Base-by-base conservation (phyloP, 1,139 yeast species). In the Protomyces inundatus region DNA sequence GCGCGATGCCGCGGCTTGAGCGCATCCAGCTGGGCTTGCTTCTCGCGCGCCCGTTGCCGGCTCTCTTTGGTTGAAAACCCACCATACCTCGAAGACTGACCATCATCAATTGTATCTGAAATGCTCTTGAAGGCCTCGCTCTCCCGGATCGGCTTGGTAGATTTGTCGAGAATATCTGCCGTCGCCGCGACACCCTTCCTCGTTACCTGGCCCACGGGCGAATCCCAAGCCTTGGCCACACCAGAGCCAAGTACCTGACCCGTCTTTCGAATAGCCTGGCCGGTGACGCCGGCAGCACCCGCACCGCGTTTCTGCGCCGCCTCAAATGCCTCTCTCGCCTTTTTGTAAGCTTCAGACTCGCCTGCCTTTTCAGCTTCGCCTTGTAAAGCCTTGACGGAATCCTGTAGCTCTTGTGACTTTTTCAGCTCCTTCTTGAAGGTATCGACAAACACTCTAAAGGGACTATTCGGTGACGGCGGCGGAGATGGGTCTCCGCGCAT, bases 311-410 rank as follows among this genome's bases (percentile, higher is more conserved):
- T 83, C 73, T 86, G 95, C 3, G 98, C 97, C 68, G 80, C 82
- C 66, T 88, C 90, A 71, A 87, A 90, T 0, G 98, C 98, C 69
- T 90, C 97, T 72, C 88, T 87, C 56, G 98, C 98, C 72, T 82
- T 85, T 75, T 87, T 89, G 78, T 89, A 91, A 1, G 98, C 96
- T 65, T 91, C 97, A 57, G 95, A 86, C 70, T 93, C 98, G 39
- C 96, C 90, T 74, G 95, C 83, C 72, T 91, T 84, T 46, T 97
- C 98, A 2, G 98, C 90, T 70, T 95, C 98, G 76, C 93, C 97
- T 74, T 90, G 96, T 66, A 95, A 81, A 12, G 97, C 96, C 76
- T 93, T 93, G 73, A 95, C 90, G 72, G 90, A 90, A 66, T 89
- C 90, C 73, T 93, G 95, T 67, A 95, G 81, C 74, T 95, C 98